phyloP scores from a whole-genome alignment of 306 rosid genomes.

The Benincasa hispida region DNA sequence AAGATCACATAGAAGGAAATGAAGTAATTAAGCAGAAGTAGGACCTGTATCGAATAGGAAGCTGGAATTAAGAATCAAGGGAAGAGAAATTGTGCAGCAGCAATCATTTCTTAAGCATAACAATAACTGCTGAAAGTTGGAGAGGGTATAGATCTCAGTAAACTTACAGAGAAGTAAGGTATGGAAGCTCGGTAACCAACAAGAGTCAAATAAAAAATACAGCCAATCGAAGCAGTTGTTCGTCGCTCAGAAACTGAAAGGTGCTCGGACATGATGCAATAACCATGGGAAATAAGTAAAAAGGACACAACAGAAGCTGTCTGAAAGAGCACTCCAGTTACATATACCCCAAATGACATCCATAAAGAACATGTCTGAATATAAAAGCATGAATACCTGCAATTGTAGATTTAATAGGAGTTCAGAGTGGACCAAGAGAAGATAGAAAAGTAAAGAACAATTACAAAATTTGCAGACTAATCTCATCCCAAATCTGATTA shows the following conservation, averaged over 20 bases:
- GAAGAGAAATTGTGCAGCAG: conserved; percentile 13
- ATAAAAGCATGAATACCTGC: conserved; percentile 91
- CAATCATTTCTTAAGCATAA: conserved; percentile 1
- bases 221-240: conserved; percentile 76
- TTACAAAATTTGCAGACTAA: neutral
- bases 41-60: conserved; percentile 44
- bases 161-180: conserved; percentile 80
- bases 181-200: conserved; percentile 89
- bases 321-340: conserved; percentile 93
- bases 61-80: conserved; percentile 1
- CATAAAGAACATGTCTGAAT: conserved; percentile 81
- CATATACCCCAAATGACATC: conserved; percentile 96
- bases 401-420: neutral
- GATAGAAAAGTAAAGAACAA: too few species aligned
- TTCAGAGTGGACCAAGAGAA: neutral
- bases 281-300: conserved; percentile 89
- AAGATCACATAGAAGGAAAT: conserved; percentile 76
- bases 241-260: conserved; percentile 81
- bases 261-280: conserved; percentile 88
- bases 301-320: conserved; percentile 82
- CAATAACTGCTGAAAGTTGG: neutral
- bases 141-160: neutral
- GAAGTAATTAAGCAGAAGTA: conserved; percentile 64
- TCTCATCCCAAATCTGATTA: neutral
- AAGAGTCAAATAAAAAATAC: conserved; percentile 85